phyloP scores from a whole-genome alignment of 176 grass and related monocot species.

The Lolium perenne region DNA sequence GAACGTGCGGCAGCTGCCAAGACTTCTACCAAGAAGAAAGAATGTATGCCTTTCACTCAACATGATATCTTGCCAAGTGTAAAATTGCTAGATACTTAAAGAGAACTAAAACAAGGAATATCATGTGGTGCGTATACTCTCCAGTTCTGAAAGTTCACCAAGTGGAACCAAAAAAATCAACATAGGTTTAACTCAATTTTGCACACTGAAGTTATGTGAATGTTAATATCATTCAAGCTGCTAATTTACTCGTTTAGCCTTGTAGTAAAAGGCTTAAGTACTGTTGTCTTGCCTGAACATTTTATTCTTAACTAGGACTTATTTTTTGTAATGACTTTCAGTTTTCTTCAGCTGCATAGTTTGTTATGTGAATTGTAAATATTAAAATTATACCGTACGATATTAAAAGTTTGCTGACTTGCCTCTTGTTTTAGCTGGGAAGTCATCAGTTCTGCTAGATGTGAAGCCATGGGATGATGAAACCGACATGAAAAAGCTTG shows the following conservation, averaged over 20 bases:
- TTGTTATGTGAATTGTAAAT: background rate
- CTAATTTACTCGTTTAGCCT: background rate
- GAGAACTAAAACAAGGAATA: background rate
- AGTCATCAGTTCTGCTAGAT: slow-evolving; percentile 73
- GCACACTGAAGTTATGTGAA: background rate
- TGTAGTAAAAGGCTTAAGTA: slow-evolving; percentile 1
- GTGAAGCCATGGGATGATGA: slow-evolving; percentile 77
- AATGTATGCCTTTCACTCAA: slow-evolving; percentile 49
- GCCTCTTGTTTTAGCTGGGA: slow-evolving; percentile 48
- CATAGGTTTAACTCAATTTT: background rate
- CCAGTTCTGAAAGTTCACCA: background rate
- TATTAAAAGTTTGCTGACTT: slow-evolving; percentile 6
- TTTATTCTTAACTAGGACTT: background rate
- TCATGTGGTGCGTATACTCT: background rate
- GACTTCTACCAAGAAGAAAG: slow-evolving; percentile 66
- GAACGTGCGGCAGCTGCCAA: slow-evolving; percentile 58
- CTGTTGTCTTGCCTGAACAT: background rate
- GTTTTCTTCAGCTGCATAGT: background rate
- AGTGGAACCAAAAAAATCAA: background rate
- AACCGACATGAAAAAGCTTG: slow-evolving; percentile 83
- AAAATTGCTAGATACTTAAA: background rate
- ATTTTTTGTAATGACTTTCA: background rate
- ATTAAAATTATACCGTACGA: slow-evolving; percentile 4
- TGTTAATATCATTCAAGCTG: background rate
- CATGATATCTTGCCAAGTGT: background rate